These are phyloP conservation scores for Kodamaea alishanica DNA, from an alignment of 1,139 yeast genomes.

Conservation along the genomic window DNA sequence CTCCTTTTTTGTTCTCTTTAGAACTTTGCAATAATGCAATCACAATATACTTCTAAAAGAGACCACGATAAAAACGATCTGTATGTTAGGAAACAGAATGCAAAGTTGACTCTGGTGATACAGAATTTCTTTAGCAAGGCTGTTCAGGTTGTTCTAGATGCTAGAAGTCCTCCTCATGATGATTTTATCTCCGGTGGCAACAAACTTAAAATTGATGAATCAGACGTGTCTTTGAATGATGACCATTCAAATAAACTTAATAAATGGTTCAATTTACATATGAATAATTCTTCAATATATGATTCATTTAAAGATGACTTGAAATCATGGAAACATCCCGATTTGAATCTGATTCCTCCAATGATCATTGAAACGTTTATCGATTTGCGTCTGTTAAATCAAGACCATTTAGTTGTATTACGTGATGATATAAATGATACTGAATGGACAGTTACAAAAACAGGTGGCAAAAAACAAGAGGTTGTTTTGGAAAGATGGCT, in stretches of 20 bases:
- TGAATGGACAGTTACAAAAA: conserved; percentile 50
- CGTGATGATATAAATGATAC: conserved; percentile 47
- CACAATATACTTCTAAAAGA: no score
- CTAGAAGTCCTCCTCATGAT: conserved; percentile 10
- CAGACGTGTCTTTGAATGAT: conserved; percentile 5
- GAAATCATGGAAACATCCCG: conserved; percentile 54
- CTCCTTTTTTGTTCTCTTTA: no score
- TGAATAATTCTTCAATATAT: conserved; percentile 31
- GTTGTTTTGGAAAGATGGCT: conserved; percentile 92
- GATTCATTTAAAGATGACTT: conserved; percentile 54
- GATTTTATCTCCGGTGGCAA: not conserved
- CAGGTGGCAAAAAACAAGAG: conserved; percentile 59
- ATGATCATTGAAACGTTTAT: conserved; percentile 80
- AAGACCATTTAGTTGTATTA: conserved; percentile 60
- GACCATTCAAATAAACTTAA: conserved; percentile 29
- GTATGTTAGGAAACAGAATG: conserved; percentile 15
- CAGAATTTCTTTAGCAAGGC: conserved; percentile 72
- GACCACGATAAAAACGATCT: conserved; percentile 10
- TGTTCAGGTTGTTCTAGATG: conserved; percentile 51
- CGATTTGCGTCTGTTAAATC: conserved; percentile 60
- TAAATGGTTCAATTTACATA: conserved; percentile 69
- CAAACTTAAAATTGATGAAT: not conserved
- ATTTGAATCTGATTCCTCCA: conserved; percentile 56
- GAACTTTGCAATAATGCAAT: no score
- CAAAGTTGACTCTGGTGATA: conserved; percentile 43